phyloP scores from a whole-genome alignment of 2,329 filamentous ascomycete species.

The Lasiodiplodia theobromae region DNA sequence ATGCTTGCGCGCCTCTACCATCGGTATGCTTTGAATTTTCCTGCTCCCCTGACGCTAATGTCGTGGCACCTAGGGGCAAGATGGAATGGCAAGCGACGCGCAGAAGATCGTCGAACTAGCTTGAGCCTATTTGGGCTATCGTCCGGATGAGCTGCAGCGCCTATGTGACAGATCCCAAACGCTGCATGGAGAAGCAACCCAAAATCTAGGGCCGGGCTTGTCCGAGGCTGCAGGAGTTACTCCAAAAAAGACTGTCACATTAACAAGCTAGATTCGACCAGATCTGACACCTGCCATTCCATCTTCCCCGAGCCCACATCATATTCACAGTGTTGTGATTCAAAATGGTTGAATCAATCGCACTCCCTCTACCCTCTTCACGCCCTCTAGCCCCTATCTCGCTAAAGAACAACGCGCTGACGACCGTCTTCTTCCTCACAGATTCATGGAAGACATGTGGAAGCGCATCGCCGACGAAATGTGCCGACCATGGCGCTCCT shows the following conservation, averaged over 20 bases:
- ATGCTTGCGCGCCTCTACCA: conserved; percentile 94
- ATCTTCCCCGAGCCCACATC: neutral
- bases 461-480: conserved; percentile 94
- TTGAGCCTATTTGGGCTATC: conserved; percentile 8
- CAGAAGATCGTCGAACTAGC: conserved; percentile 16
- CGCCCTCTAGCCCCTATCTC: neutral
- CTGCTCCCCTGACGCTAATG: conserved; percentile 12
- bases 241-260: neutral
- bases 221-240: neutral
- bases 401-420: conserved; percentile 29
- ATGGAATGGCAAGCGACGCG: conserved; percentile 44
- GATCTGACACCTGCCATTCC: neutral
- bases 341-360: neutral
- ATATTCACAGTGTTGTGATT: neutral
- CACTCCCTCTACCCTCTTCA: neutral
- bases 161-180: conserved; percentile 7
- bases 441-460: conserved; percentile 99
- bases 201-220: neutral
- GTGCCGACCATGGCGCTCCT: conserved; percentile 92
- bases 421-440: conserved; percentile 48
- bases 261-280: neutral
- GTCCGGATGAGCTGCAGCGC: neutral
- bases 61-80: conserved; percentile 16
- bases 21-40: conserved; percentile 65
- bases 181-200: neutral